Evolutionary conservation across 257 asterid genomes (phyloP).

Genomic region (Fraxinus anomala): DNA sequence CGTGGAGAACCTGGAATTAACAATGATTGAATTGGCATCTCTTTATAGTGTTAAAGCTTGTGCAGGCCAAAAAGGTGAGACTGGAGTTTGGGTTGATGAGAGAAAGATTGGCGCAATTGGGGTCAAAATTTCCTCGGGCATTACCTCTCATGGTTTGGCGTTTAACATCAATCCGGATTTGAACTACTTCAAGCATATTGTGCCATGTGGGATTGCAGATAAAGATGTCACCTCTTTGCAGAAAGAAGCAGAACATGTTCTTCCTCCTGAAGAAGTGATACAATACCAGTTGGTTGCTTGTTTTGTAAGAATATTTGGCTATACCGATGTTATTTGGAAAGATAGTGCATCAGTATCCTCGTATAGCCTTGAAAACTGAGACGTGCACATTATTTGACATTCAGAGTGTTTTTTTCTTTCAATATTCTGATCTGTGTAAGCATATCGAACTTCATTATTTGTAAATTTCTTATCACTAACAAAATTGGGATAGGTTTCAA

Average conservation of each 20-base stretch:
- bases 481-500: too few relatives aligned
- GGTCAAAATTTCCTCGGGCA: constrained; percentile 64
- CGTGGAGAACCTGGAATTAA: constrained; percentile 68
- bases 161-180: constrained; percentile 72
- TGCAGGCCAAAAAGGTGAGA: constrained; percentile 59
- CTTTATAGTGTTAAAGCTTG: constrained; percentile 54
- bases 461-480: background rate
- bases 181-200: constrained; percentile 68
- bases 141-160: constrained; percentile 72
- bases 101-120: constrained; percentile 77
- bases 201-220: constrained; percentile 76
- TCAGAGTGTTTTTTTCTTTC: too few relatives aligned
- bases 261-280: constrained; percentile 63
- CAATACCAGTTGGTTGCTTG: constrained; percentile 54
- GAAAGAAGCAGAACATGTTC: constrained; percentile 45
- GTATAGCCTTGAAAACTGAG: background rate
- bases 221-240: constrained; percentile 73
- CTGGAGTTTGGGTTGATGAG: constrained; percentile 71
- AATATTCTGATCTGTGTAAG: too few relatives aligned
- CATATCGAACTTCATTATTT: too few relatives aligned
- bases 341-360: constrained; percentile 21
- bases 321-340: constrained; percentile 41
- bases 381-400: background rate
- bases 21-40: constrained; percentile 68
- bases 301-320: constrained; percentile 53